Base-by-base conservation (phyloP, 2,329 filamentous ascomycete species). In the Fusarium siculi region DNA sequence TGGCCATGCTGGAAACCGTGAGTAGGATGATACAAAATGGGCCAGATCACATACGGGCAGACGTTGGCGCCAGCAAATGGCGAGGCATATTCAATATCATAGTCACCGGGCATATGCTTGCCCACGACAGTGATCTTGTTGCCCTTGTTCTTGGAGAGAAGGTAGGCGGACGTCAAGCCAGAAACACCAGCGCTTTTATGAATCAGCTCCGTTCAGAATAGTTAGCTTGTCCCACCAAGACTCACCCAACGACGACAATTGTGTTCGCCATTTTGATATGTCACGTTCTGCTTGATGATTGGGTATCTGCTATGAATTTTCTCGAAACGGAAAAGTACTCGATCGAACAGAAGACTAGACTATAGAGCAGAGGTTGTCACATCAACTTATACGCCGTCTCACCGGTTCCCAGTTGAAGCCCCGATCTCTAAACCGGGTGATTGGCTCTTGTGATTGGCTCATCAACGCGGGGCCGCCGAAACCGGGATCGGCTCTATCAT, bases 51-150 rank as follows among this genome's bases (percentile, higher is more conserved):
- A 70, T 77, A 93, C 91, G 93, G 94, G 67, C 92, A 81, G 78
- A 91, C 91, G 79, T 96, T 96, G 70, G 94, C 94, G 19, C 94
- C 94, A 7, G 94, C 94, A 93, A 93, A 97, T 2, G 94, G 94
- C 10, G 93, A 97, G 2, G 93, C 92, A 81, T 97, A 98, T 85
- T 97, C 93, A 74, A 95, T 92, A 74, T 96, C 93, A 81, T 96
- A 96, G 84, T 98, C 95, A 40, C 95, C 95, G 0, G 95, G 95
- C 92, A 97, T 96, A 80, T 97, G 93, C 79, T 96, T 97, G 9
- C 94, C 92, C 37, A 94, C 85, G 40, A 97, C 85, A 1, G 93
- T 95, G 72, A 97, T 80, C 23, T 73, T 79, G 70, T 87, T 85
- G 40, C 76, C 79, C 56, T 82, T 81, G 74, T 82, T 81, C 73